Percentiles rank a stretch among this genome's conserved stretches.
Conservation (phyloP, 225 moss, liverwort and hornwort species). For the Straminergon stramineum region DNA sequence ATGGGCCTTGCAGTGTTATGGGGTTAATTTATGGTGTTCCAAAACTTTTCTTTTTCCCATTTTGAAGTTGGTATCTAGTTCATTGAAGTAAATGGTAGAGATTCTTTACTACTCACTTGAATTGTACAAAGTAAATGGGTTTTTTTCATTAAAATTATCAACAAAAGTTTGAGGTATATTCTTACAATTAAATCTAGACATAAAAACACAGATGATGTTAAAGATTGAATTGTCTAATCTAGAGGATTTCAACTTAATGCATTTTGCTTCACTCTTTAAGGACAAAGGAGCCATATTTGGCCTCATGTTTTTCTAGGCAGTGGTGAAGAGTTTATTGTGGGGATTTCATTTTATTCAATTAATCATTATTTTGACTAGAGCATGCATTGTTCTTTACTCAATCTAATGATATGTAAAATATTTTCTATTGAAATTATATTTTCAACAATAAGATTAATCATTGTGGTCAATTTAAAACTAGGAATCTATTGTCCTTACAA, state of each 20-base stretch:
- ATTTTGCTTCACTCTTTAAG: background rate
- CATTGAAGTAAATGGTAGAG: background rate
- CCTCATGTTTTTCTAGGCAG: background rate
- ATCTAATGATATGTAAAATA: background rate
- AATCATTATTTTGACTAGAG: background rate
- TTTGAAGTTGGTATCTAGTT: background rate
- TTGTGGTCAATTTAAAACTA: background rate
- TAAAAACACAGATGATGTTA: too few species aligned
- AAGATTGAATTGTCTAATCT: background rate
- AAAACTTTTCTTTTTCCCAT: background rate
- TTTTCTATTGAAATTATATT: background rate
- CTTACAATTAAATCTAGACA: background rate
- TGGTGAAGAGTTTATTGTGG: background rate
- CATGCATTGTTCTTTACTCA: background rate
- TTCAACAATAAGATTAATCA: background rate
- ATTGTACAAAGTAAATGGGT: accelerated
- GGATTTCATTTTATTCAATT: background rate
- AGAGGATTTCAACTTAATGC: background rate
- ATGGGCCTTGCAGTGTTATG: too few species aligned
- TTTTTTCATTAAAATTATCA: background rate
- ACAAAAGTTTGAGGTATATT: background rate
- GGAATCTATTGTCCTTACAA: accelerated
- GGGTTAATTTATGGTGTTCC: background rate
- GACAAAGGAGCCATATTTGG: accelerated
- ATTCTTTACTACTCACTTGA: background rate